Percentiles rank a stretch among this genome's conserved stretches.
These are phyloP conservation scores for Mentha longifolia DNA, from an alignment of 257 asterid species.

Conservation along the genomic window DNA sequence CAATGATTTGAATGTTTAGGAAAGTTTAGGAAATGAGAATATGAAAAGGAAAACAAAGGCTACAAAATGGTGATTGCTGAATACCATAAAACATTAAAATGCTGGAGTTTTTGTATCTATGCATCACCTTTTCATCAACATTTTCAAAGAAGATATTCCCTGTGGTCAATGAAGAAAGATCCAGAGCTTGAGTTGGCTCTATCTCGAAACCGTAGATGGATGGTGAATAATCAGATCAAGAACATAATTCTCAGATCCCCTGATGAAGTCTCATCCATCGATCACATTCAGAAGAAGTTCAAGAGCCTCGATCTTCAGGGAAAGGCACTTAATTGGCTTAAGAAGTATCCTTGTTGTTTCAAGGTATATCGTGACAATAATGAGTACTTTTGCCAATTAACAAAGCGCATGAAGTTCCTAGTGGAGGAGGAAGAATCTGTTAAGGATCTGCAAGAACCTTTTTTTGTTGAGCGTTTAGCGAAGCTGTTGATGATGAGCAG, in stretches of 20 bases:
- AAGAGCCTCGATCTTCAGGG: slow-evolving; percentile 88
- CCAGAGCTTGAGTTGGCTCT: slow-evolving; percentile 88
- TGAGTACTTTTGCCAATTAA: slow-evolving; percentile 63
- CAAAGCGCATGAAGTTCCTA: slow-evolving; percentile 69
- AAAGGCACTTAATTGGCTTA: slow-evolving; percentile 83
- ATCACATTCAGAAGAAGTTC: slow-evolving; percentile 76
- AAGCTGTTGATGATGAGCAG: slow-evolving; percentile 89
- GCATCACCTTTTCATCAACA: slow-evolving; percentile 25
- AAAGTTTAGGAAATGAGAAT: slow-evolving; percentile 37
- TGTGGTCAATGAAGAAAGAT: slow-evolving; percentile 98
- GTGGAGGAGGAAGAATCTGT: slow-evolving; percentile 87
- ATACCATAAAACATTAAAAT: slow-evolving; percentile 29
- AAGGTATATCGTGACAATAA: slow-evolving; percentile 65
- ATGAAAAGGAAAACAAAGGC: not conserved
- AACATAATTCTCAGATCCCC: slow-evolving; percentile 76
- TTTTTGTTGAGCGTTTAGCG: slow-evolving; percentile 68
- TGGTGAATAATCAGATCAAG: slow-evolving; percentile 88
- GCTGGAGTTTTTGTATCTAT: slow-evolving; percentile 28
- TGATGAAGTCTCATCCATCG: slow-evolving; percentile 56
- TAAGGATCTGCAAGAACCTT: slow-evolving; percentile 66
- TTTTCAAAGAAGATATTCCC: slow-evolving; percentile 47
- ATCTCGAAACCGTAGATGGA: slow-evolving; percentile 84
- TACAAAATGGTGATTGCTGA: slow-evolving; percentile 41
- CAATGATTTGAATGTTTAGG: slow-evolving; percentile 21
- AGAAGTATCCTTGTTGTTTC: slow-evolving; percentile 90